Evolutionary conservation across 2,329 filamentous ascomycete species (phyloP), one percentile per base, ranked within the genome.

Genomic region (Xenosphaeropsis pyriputrescens): DNA sequence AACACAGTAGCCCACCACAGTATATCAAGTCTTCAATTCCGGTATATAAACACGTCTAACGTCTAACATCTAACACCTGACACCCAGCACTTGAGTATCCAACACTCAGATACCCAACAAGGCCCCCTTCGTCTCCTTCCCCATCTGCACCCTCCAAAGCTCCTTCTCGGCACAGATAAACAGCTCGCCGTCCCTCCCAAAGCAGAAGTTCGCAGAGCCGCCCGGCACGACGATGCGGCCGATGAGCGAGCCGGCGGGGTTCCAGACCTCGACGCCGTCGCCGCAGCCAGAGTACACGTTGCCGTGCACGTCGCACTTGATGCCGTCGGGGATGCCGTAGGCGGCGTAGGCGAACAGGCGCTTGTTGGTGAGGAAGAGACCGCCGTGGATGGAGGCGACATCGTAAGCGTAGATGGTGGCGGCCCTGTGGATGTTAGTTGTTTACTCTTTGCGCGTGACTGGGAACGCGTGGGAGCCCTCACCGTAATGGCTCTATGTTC

Each of bases 281-380:
- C 57, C 59, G 39, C 63, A 65, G 0, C 62, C 64, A 30, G 60
- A 55, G 44, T 64, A 77, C 2, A 78, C 62, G 37, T 75, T 70
- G 2, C 72, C 72, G 11, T 64, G 54, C 6, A 59, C 54, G 45
- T 75, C 70, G 40, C 62, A 63, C 42, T 73, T 68, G 32, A 74
- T 57, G 18, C 54, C 58, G 41, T 47, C 56, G 0, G 70, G 67
- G 5, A 64, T 56, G 0, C 67, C 67, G 0, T 53, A 52, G 26
- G 61, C 57, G 1, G 63, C 60, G 42, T 63, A 66, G 1, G 70
- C 63, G 45, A 76, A 75, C 0, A 72, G 48, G 17, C 67, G 63
- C 35, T 60, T 61, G 47, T 72, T 70, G 1, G 48, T 46, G 9
- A 73, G 52, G 37, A 65, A 66, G 0, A 57, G 58, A 2, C 59